A percentile compares a stretch with the other conserved stretches of the same genome.
Conservation (phyloP, 345 rosid species). For the Eucalyptus regnans region DNA sequence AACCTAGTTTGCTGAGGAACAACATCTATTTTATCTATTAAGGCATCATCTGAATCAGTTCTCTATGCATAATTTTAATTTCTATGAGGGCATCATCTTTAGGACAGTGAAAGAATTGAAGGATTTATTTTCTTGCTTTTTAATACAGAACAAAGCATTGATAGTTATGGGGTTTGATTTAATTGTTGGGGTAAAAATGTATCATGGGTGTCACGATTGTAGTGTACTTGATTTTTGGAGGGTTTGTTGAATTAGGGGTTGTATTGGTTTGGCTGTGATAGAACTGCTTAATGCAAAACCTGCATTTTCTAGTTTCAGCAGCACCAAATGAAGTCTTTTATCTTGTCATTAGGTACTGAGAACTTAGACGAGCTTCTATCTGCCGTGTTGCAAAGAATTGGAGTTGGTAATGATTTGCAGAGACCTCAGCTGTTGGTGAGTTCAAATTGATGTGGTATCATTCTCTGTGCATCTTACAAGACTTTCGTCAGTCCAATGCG, state of each 20-base stretch:
- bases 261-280: neutral
- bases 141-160: neutral
- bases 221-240: neutral
- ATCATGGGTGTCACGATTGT: neutral
- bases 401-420: conserved; percentile 18
- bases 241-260: neutral
- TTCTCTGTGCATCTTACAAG: neutral
- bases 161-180: neutral
- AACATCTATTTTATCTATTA: neutral
- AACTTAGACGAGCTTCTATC: conserved; percentile 64
- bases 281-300: neutral
- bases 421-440: conserved; percentile 70
- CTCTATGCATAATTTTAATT: neutral
- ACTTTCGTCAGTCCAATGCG: neutral
- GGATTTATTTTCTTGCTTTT: neutral
- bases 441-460: neutral
- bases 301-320: neutral
- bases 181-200: neutral
- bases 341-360: conserved; percentile 28
- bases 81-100: neutral
- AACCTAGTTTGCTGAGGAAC: neutral
- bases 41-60: neutral
- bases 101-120: neutral
- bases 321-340: neutral
- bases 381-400: conserved; percentile 61